Conservation (phyloP, 2,329 filamentous ascomycete genomes). For the Botryotinia calthae region DNA sequence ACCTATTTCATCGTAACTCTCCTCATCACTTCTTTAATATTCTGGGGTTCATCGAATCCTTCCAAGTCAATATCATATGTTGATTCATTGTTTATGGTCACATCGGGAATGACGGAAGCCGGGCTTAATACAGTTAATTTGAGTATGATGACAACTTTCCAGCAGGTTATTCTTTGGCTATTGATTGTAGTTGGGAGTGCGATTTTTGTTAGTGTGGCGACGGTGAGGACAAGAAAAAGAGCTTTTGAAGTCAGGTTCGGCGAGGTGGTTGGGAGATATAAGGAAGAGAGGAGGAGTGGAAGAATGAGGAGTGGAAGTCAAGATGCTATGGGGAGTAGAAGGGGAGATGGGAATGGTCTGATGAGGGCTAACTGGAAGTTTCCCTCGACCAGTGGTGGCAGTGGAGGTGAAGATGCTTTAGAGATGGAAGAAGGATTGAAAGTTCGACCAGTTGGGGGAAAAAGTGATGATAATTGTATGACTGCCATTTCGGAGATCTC, state of each 20-base stretch:
- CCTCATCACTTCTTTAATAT: slow-evolving; percentile 56
- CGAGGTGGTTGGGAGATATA: slow-evolving; percentile 7
- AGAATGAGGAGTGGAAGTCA: neutral
- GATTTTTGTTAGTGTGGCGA: slow-evolving; percentile 65
- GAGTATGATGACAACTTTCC: slow-evolving; percentile 62
- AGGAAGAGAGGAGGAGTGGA: neutral
- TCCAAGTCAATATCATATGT: slow-evolving; percentile 54
- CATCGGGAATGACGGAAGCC: slow-evolving; percentile 65
- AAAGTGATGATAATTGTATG: neutral
- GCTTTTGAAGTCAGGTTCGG: slow-evolving; percentile 62
- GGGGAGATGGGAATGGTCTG: neutral
- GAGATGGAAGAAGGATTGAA: neutral
- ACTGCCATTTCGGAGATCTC: slow-evolving; percentile 3
- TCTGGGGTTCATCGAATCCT: slow-evolving; percentile 57
- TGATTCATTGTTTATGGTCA: slow-evolving; percentile 64
- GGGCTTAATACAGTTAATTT: slow-evolving; percentile 68
- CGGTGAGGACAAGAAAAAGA: slow-evolving; percentile 57
- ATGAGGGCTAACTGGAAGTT: neutral
- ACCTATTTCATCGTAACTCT: slow-evolving; percentile 60
- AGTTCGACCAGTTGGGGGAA: neutral
- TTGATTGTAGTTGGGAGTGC: slow-evolving; percentile 65
- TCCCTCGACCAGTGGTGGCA: neutral
- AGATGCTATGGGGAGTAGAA: neutral
- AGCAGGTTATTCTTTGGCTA: slow-evolving; percentile 63
- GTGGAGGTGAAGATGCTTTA: neutral